A percentile compares a stretch with the other conserved stretches of the same genome.
Conservation (phyloP, 306 rosid genomes). For the Corylus avellana region DNA sequence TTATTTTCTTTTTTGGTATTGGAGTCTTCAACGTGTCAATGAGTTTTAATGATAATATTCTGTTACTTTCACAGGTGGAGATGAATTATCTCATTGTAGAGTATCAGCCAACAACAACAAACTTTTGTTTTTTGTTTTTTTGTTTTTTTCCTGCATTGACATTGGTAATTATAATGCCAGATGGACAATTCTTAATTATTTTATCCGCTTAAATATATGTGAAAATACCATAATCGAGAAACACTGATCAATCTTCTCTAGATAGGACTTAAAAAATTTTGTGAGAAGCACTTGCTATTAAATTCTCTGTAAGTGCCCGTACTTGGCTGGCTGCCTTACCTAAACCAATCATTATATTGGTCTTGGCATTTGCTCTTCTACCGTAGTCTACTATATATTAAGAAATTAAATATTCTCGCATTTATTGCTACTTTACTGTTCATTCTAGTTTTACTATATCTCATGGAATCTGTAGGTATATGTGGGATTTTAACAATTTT, state of each 20-base stretch:
- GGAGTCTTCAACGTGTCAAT: not conserved
- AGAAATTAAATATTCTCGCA: no score
- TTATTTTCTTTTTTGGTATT: not conserved
- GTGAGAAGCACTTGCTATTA: not conserved
- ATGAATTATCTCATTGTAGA: conserved; percentile 15
- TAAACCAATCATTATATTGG: no score
- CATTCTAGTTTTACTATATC: no score
- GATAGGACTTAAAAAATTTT: not conserved
- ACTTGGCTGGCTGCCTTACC: no score
- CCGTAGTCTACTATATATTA: no score
- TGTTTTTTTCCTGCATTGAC: not conserved
- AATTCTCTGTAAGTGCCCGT: no score
- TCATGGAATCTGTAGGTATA: no score
- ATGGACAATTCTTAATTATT: no score
- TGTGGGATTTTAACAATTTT: no score
- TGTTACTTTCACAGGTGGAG: conserved; percentile 11
- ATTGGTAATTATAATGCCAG: not conserved
- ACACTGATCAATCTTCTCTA: not conserved
- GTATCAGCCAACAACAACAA: not conserved
- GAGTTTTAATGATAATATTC: not conserved
- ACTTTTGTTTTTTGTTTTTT: not conserved
- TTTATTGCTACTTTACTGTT: no score
- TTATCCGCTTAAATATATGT: not conserved
- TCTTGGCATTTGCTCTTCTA: no score
- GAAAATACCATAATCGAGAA: not conserved